Conservation (phyloP, 768 basidiomycete genomes). For the Tulasnella sp. region DNA sequence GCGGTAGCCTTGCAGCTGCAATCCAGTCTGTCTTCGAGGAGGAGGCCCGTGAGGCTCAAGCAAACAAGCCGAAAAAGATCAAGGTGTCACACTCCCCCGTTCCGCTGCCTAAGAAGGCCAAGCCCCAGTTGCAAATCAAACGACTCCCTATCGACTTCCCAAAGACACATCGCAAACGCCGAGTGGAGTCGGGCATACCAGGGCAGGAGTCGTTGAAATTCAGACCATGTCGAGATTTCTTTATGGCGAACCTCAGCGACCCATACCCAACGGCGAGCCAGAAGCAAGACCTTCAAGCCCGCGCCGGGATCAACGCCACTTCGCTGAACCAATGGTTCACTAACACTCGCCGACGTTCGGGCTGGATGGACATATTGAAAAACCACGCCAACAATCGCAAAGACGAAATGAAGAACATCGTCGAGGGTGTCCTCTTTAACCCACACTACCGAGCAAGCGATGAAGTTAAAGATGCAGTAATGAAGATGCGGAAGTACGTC, state of each 20-base stretch:
- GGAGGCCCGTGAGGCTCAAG: conserved; percentile 7
- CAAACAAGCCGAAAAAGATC: conserved; percentile 8
- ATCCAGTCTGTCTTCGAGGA: neutral
- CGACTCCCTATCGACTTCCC: neutral
- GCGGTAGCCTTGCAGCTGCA: neutral
- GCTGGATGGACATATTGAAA: conserved; percentile 31
- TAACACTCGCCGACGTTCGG: conserved; percentile 34
- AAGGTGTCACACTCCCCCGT: conserved; percentile 2
- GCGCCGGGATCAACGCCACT: conserved; percentile 10
- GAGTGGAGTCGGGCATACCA: conserved; percentile 20
- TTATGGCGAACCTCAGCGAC: conserved; percentile 31
- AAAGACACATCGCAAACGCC: conserved; percentile 23
- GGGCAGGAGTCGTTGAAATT: conserved; percentile 28
- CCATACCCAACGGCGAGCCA: conserved; percentile 32
- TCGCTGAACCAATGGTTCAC: conserved; percentile 34
- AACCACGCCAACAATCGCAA: conserved; percentile 23
- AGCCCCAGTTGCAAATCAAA: conserved; percentile 9
- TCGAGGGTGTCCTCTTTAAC: conserved; percentile 16
- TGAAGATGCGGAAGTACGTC: conserved; percentile 25
- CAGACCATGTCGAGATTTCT: conserved; percentile 31
- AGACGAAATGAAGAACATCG: conserved; percentile 25
- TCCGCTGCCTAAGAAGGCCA: neutral
- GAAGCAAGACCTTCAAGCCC: conserved; percentile 23
- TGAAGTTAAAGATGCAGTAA: conserved; percentile 12
- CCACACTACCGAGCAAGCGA: neutral